phyloP scores from a whole-genome alignment of 2,329 filamentous ascomycete genomes.

The Trichoderma pleuroti region DNA sequence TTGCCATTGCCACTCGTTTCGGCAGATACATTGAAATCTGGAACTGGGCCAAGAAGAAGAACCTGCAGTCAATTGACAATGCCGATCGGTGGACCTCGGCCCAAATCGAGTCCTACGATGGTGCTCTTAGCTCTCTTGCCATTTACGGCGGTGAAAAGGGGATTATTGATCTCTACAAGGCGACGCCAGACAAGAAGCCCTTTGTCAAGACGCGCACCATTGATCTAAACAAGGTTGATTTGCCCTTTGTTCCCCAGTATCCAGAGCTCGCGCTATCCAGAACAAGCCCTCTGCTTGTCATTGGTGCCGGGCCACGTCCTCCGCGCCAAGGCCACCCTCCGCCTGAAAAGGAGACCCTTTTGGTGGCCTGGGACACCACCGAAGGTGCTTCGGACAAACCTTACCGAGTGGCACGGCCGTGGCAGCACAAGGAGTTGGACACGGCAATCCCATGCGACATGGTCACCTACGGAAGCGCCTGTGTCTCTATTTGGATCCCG shows the following conservation, averaged over 20 bases:
- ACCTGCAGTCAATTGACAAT: conserved; percentile 36
- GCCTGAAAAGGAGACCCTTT: conserved; percentile 36
- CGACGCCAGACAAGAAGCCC: conserved; percentile 35
- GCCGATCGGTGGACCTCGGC: conserved; percentile 39
- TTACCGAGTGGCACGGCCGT: conserved; percentile 36
- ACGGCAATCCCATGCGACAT: conserved; percentile 39
- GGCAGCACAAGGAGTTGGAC: conserved; percentile 38
- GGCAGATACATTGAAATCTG: conserved; percentile 39
- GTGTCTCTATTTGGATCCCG: conserved; percentile 41
- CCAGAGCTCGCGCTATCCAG: conserved; percentile 40
- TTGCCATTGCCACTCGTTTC: conserved; percentile 39
- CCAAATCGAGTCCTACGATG: conserved; percentile 35
- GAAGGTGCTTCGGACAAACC: conserved; percentile 31
- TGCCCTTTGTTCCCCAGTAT: conserved; percentile 38
- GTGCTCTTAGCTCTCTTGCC: conserved; percentile 33
- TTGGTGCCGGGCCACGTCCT: conserved; percentile 38
- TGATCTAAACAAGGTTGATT: conserved; percentile 33
- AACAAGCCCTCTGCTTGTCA: conserved; percentile 38
- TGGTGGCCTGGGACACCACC: conserved; percentile 39
- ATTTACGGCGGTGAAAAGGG: conserved; percentile 34
- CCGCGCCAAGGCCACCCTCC: conserved; percentile 37
- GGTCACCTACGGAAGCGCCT: conserved; percentile 36
- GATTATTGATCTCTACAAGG: conserved; percentile 34
- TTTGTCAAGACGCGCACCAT: conserved; percentile 36
- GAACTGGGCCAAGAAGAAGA: conserved; percentile 39